Evolutionary conservation across 495 filamentous ascomycete species (phyloP).

Genomic region (Talaromyces proteolyticus): DNA sequence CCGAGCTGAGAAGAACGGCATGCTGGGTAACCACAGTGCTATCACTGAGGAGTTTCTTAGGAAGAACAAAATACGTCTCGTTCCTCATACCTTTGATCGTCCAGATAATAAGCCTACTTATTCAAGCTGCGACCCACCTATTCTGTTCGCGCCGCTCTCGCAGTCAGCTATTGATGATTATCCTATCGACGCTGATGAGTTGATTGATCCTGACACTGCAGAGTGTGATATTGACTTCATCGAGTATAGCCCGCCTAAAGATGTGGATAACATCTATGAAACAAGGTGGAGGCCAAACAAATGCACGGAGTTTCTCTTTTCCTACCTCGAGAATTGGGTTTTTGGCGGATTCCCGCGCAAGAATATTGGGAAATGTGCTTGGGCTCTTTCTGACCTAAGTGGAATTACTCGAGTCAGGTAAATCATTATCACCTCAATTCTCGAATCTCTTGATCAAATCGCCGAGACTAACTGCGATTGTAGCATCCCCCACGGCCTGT

Average conservation of each 20-base stretch:
- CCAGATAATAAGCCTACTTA: background rate
- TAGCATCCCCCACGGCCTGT: background rate
- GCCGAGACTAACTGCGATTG: background rate
- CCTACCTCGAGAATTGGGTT: background rate
- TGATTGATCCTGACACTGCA: background rate
- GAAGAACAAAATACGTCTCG: background rate
- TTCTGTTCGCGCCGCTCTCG: background rate
- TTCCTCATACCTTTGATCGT: background rate
- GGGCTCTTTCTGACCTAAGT: background rate
- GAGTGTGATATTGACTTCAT: background rate
- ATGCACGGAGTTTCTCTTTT: background rate
- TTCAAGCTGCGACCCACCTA: background rate
- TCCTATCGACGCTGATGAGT: background rate
- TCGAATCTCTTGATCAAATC: background rate
- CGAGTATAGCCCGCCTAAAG: background rate
- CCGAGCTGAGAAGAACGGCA: background rate
- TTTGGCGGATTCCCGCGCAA: background rate
- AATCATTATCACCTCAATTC: background rate
- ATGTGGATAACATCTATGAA: background rate
- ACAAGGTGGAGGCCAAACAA: background rate
- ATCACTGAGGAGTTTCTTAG: background rate
- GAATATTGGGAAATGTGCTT: background rate
- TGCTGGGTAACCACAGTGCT: background rate
- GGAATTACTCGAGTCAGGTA: background rate
- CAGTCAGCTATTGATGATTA: background rate